A percentile compares a stretch with the other conserved stretches of the same genome.
Conservation (phyloP, 768 basidiomycete genomes). For the Amanita molliuscula region DNA sequence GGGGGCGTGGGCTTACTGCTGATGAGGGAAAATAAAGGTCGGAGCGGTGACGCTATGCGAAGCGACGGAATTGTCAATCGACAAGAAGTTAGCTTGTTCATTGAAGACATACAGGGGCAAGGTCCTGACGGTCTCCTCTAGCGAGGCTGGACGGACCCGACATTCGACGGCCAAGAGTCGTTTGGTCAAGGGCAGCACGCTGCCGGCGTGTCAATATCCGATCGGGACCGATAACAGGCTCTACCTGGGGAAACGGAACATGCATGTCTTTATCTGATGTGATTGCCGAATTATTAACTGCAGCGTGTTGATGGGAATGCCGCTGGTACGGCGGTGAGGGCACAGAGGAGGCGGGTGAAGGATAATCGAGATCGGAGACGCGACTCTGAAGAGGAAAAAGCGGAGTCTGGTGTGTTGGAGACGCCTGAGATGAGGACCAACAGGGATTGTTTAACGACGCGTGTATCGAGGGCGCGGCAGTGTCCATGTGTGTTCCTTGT, state of each 20-base stretch:
- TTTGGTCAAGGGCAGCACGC: conserved; percentile 21
- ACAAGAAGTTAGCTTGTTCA: conserved; percentile 3
- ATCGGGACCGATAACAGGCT: conserved; percentile 42
- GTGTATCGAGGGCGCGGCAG: conserved; percentile 11
- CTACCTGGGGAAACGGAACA: conserved; percentile 28
- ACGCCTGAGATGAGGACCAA: conserved; percentile 2
- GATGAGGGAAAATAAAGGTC: conserved; percentile 26
- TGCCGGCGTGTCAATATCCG: conserved; percentile 35
- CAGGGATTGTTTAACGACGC: conserved; percentile 14
- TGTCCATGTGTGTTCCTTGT: conserved; percentile 1
- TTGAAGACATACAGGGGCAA: conserved; percentile 11
- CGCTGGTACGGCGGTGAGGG: conserved; percentile 22
- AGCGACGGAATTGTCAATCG: conserved; percentile 9
- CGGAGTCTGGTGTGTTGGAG: conserved; percentile 6
- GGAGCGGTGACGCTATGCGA: conserved; percentile 15
- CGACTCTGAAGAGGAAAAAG: conserved; percentile 14
- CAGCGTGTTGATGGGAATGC: conserved; percentile 15
- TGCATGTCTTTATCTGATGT: conserved; percentile 12
- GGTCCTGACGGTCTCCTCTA: conserved; percentile 10
- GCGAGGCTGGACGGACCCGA: conserved; percentile 13
- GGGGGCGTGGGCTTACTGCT: conserved; percentile 25
- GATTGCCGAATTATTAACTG: conserved; percentile 15
- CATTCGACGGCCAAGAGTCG: conserved; percentile 13
- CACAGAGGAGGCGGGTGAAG: conserved; percentile 28
- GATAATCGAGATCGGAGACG: conserved; percentile 25